phyloP scores from a whole-genome alignment of 495 filamentous ascomycete species.

The Massariosphaeria phaeospora region DNA sequence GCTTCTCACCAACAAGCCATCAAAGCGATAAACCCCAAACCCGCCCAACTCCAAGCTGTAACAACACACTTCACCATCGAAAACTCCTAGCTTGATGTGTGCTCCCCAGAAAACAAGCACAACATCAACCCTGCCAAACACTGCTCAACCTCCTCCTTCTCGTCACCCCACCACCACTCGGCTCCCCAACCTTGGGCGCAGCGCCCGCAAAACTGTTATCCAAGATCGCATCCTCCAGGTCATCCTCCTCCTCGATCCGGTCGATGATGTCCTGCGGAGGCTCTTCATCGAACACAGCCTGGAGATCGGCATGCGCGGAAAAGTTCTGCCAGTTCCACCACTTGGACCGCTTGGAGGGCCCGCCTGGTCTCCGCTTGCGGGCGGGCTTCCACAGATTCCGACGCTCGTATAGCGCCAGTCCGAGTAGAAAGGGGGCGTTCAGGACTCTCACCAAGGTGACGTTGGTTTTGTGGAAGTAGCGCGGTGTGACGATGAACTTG shows the following conservation, averaged over 20 bases:
- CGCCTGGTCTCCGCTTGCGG: constrained; percentile 5
- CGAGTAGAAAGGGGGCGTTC: constrained; percentile 60
- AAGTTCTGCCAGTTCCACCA: constrained; percentile 52
- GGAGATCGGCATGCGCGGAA: constrained; percentile 59
- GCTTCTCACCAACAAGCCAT: no score
- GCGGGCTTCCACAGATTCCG: constrained; percentile 43
- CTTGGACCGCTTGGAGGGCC: constrained; percentile 18
- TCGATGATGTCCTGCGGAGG: constrained; percentile 56
- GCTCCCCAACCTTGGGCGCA: constrained; percentile 17
- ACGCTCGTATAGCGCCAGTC: constrained; percentile 57
- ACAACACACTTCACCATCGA: no score
- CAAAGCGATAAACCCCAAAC: no score
- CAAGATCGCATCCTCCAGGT: constrained; percentile 34
- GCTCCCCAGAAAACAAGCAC: no score
- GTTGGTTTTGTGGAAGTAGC: constrained; percentile 77
- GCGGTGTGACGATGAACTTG: constrained; percentile 57
- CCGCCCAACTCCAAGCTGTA: no score
- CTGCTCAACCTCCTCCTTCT: constrained; percentile 29
- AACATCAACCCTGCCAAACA: constrained; percentile 28
- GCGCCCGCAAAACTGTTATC: constrained; percentile 30
- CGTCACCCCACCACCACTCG: constrained; percentile 1
- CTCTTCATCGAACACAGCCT: constrained; percentile 62
- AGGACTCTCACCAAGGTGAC: constrained; percentile 57
- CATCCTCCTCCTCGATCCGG: constrained; percentile 48
- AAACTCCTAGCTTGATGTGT: no score